These are phyloP conservation scores for Forsythia viridissima DNA, from an alignment of 257 asterid genomes.

Conservation along the genomic window DNA sequence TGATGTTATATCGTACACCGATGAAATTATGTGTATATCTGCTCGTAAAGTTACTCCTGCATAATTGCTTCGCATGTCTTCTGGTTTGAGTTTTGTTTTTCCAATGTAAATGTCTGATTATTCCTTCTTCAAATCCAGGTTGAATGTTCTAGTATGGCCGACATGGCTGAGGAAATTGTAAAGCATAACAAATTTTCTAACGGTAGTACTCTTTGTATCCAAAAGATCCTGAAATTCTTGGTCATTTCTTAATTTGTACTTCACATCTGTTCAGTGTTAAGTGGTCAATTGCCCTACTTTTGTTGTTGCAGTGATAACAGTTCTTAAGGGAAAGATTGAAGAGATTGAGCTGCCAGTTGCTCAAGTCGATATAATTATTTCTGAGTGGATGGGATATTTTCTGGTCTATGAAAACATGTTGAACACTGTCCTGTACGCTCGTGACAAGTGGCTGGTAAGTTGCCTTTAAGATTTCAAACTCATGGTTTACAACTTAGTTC, in stretches of 20 bases:
- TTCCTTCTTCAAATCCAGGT: constrained; percentile 49
- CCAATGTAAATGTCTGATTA: constrained; percentile 16
- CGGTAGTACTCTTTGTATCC: constrained; percentile 45
- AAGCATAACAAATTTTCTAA: constrained; percentile 70
- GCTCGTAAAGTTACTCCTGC: not conserved
- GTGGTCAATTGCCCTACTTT: constrained; percentile 5
- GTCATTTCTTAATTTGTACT: constrained; percentile 8
- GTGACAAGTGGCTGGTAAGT: constrained; percentile 94
- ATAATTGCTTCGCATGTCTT: not conserved
- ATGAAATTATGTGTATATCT: not conserved
- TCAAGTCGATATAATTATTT: constrained; percentile 86
- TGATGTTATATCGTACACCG: not conserved
- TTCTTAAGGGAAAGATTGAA: constrained; percentile 93
- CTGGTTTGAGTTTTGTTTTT: not conserved
- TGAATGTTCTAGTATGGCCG: constrained; percentile 98
- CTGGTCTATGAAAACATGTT: constrained; percentile 91
- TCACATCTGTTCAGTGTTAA: constrained; percentile 10
- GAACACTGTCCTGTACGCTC: constrained; percentile 85
- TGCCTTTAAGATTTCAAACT: not conserved
- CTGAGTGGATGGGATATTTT: constrained; percentile 99
- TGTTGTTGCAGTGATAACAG: constrained; percentile 66
- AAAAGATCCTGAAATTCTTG: not conserved
- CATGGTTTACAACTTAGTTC: not conserved
- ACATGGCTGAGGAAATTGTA: constrained; percentile 81
- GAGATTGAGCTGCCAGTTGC: constrained; percentile 95